A percentile compares a stretch with the other conserved stretches of the same genome.
Conservation (phyloP, 306 rosid species). For the Alnus glutinosa region DNA sequence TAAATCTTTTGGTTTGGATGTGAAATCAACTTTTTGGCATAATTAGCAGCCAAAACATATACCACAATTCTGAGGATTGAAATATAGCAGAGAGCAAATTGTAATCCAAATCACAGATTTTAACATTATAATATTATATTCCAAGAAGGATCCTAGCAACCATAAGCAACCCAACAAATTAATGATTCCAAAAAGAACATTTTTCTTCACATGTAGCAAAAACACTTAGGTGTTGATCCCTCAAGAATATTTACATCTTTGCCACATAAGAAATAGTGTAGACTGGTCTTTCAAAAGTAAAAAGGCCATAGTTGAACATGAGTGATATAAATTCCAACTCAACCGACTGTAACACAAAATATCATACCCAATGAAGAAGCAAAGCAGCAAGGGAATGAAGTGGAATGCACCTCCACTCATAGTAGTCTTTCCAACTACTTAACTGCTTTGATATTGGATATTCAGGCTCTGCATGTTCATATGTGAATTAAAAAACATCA, state of each 20-base stretch:
- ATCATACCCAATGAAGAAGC: conserved; percentile 90
- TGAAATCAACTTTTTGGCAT: not conserved
- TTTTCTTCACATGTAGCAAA: not conserved
- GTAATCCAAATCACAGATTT: not conserved
- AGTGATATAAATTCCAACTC: conserved; percentile 11
- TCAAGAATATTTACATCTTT: not conserved
- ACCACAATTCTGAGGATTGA: not conserved
- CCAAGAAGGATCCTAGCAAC: not conserved
- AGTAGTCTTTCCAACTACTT: conserved; percentile 73
- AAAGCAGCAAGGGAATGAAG: conserved; percentile 77
- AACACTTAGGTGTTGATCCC: not conserved
- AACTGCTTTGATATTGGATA: conserved; percentile 43
- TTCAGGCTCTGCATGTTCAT: conserved; percentile 59
- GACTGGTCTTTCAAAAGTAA: not conserved
- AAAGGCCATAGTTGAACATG: conserved; percentile 8
- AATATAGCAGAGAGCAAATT: not conserved
- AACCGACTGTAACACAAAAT: conserved; percentile 9
- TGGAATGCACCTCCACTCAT: conserved; percentile 79
- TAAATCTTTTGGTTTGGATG: not conserved
- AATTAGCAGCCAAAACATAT: not conserved
- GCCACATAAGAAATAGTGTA: not conserved
- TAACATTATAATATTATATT: not conserved
- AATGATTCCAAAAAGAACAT: not conserved
- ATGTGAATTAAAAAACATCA: conserved; percentile 18
- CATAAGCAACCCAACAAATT: not conserved